Evolutionary conservation across 257 asterid genomes (phyloP).

Genomic region (Handroanthus guayacan): DNA sequence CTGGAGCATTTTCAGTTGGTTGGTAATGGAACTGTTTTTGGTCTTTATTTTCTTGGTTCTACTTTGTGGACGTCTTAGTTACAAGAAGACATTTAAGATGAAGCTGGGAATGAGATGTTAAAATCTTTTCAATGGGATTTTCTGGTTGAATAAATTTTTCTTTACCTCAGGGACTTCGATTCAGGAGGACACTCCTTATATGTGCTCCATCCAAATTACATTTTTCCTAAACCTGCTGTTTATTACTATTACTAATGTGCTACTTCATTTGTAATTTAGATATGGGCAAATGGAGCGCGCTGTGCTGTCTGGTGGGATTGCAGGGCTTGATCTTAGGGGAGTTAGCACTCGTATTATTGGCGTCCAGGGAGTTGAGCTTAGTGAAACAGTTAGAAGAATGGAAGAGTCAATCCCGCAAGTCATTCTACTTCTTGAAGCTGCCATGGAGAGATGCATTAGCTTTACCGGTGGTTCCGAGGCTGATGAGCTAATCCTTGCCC

Average conservation of each 20-base stretch:
- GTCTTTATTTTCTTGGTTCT: constrained; percentile 25
- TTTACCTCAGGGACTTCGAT: not conserved
- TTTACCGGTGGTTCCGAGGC: constrained; percentile 97
- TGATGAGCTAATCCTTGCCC: constrained; percentile 86
- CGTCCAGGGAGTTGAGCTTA: constrained; percentile 96
- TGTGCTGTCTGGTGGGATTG: constrained; percentile 80
- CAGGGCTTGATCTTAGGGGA: constrained; percentile 93
- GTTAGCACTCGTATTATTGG: constrained; percentile 89
- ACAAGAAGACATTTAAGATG: constrained; percentile 24
- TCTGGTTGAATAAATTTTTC: constrained; percentile 14
- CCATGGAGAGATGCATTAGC: constrained; percentile 93
- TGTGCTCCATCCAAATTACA: constrained; percentile 3
- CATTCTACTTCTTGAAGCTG: constrained; percentile 89
- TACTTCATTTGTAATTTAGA: constrained; percentile 49
- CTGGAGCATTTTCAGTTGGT: constrained; percentile 9
- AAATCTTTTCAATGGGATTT: not conserved
- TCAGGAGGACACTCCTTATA: constrained; percentile 2
- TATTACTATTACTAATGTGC: constrained; percentile 9
- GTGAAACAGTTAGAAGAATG: constrained; percentile 97
- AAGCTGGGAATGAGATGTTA: constrained; percentile 30
- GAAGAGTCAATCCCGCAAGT: constrained; percentile 95
- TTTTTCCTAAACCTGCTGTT: constrained; percentile 23
- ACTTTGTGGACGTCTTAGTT: constrained; percentile 28
- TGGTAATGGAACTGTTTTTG: not conserved
- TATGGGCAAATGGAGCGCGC: constrained; percentile 96